These are phyloP conservation scores for Trametes villosa DNA, from an alignment of 768 basidiomycete species.

Conservation along the genomic window DNA sequence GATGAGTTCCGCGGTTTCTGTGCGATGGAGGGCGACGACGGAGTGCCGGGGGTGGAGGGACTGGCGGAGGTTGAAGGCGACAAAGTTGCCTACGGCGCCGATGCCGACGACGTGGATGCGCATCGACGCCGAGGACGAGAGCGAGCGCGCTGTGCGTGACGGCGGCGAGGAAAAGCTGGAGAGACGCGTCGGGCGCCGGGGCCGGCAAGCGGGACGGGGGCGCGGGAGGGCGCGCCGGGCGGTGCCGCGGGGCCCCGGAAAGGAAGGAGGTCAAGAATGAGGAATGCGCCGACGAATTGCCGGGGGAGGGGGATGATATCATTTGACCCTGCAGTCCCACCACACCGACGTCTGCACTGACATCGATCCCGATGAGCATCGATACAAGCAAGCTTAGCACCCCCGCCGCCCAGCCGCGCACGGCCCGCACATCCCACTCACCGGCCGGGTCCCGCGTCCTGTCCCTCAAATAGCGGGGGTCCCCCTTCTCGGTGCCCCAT, in stretches of 20 bases:
- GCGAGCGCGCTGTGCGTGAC: conserved; percentile 14
- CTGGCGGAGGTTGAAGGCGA: conserved; percentile 79
- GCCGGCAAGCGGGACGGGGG: background rate
- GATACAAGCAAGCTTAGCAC: conserved; percentile 1
- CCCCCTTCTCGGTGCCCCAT: conserved; percentile 10
- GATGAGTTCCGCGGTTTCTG: conserved; percentile 40
- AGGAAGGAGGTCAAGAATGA: conserved; percentile 8
- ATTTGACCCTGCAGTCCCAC: conserved; percentile 1
- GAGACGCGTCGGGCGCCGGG: background rate
- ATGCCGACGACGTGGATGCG: conserved; percentile 78
- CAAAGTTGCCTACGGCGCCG: conserved; percentile 81
- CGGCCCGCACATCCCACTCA: background rate
- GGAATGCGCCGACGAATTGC: conserved; percentile 5
- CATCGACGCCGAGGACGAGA: conserved; percentile 45
- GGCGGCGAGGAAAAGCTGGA: background rate
- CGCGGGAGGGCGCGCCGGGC: conserved; percentile 12
- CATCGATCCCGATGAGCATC: conserved; percentile 26
- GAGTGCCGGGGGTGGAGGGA: conserved; percentile 53
- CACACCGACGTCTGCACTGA: background rate
- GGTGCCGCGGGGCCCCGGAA: conserved; percentile 3
- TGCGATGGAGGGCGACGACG: conserved; percentile 74
- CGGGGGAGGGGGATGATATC: conserved; percentile 17
- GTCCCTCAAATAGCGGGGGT: conserved; percentile 15
- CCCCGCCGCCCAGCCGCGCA: background rate
- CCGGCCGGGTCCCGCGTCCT: conserved; percentile 4